A percentile compares a stretch with the other conserved stretches of the same genome.
phyloP scores from a whole-genome alignment of 441 rosid genomes.

The Kokia cookei region DNA sequence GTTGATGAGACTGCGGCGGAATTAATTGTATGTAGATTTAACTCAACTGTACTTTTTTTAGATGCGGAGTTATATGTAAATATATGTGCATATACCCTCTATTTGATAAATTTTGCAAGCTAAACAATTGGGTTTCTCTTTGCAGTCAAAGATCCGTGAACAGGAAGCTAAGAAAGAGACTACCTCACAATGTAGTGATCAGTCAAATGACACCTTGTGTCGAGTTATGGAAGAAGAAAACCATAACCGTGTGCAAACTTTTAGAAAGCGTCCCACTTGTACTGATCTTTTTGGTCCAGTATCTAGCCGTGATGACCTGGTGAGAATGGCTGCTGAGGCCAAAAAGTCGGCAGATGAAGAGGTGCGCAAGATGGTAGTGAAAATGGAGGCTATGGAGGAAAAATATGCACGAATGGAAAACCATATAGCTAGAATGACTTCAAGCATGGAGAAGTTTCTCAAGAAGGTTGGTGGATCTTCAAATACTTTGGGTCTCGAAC shows the following conservation, averaged over 20 bases:
- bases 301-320: slow-evolving; percentile 8
- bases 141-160: slow-evolving; percentile 28
- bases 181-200: slow-evolving; percentile 16
- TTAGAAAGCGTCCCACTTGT: slow-evolving; percentile 19
- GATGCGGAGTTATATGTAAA: not conserved
- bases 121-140: not conserved
- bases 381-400: slow-evolving; percentile 38
- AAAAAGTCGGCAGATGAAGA: slow-evolving; percentile 23
- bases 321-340: slow-evolving; percentile 23
- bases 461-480: slow-evolving; percentile 19
- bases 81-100: not conserved
- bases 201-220: slow-evolving; percentile 21
- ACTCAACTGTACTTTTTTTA: not conserved
- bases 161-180: slow-evolving; percentile 12
- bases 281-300: slow-evolving; percentile 22
- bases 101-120: not conserved
- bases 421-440: slow-evolving; percentile 24
- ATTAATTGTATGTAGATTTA: slow-evolving; percentile 26
- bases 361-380: slow-evolving; percentile 24
- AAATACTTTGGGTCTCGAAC: slow-evolving; percentile 2
- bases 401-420: slow-evolving; percentile 30
- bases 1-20: slow-evolving; percentile 27
- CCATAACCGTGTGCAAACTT: slow-evolving; percentile 9
- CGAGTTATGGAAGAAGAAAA: slow-evolving; percentile 31
- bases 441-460: slow-evolving; percentile 26